phyloP scores from a whole-genome alignment of 768 basidiomycete genomes.

The Amanita polypyramis region DNA sequence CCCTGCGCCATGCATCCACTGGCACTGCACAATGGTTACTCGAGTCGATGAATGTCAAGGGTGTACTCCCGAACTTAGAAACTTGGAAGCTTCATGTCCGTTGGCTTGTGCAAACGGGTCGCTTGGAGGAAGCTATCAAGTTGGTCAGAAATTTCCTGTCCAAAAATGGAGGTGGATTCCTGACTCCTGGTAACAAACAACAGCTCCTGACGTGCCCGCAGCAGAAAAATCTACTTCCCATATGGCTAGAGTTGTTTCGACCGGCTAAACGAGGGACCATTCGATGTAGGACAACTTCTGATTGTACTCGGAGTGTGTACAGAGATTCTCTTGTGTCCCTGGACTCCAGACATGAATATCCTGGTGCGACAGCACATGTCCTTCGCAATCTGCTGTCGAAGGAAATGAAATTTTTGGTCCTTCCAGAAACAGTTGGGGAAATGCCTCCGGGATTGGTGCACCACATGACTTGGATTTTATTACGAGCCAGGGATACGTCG shows the following conservation, averaged over 20 bases:
- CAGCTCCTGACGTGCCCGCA: constrained; percentile 4
- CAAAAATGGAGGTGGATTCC: constrained; percentile 2
- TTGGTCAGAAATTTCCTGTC: constrained; percentile 20
- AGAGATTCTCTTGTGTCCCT: not conserved
- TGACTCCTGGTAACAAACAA: not conserved
- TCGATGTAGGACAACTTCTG: not conserved
- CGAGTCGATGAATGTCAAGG: constrained; percentile 31
- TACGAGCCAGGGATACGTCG: constrained; percentile 26
- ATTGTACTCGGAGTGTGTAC: not conserved
- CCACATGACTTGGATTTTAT: constrained; percentile 35
- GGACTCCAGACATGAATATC: not conserved
- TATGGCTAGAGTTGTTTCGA: constrained; percentile 58
- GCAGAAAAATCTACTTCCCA: constrained; percentile 26
- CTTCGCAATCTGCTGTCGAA: constrained; percentile 28
- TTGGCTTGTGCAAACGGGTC: constrained; percentile 42
- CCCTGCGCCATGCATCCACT: constrained; percentile 40
- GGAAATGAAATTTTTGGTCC: constrained; percentile 28
- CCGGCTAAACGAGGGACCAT: constrained; percentile 24
- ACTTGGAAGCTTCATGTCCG: constrained; percentile 50
- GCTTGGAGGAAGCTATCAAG: constrained; percentile 50
- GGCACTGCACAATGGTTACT: constrained; percentile 37
- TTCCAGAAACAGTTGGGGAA: constrained; percentile 20
- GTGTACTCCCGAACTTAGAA: constrained; percentile 34
- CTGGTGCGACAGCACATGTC: not conserved
- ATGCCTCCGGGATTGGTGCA: constrained; percentile 33